Base-by-base conservation (phyloP, 495 filamentous ascomycete species). In the Xylaria telfairii region DNA sequence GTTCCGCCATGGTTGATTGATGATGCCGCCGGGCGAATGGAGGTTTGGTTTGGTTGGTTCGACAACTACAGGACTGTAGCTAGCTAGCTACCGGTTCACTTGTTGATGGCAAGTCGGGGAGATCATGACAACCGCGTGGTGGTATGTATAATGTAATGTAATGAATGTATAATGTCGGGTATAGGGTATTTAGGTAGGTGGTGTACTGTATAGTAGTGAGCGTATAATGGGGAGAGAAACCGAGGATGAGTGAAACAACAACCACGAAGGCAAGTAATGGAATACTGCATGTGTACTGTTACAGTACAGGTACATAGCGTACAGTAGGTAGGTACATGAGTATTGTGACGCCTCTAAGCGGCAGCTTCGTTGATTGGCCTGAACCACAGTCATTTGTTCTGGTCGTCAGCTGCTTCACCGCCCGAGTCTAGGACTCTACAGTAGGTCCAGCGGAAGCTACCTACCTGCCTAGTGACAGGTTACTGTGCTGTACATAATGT, bases 1-100 rank as follows among this genome's bases (percentile, higher is more conserved):
- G 83, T 74, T 86, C 83, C 61, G 83, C 83, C 83, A 86, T 85
- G 56, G 44, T 69, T 67, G n/a, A n/a, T n/a, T 34, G 54, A 34
- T 67, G 51, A 24, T 70, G 44, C 39, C 41, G 21, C 24, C 26
- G 19, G 24, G 13, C 44, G 19, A 42, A 8, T 61, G 19, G n/a
- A n/a, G n/a, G n/a, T n/a, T 17, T 32, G 13, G 34, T 37, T 19
- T n/a, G 3, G 19, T n/a, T 12, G n/a, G 10, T 8, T 54, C 49
- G 49, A 54, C 49, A 9, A 30, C n/a, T n/a, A n/a, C n/a, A n/a
- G n/a, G n/a, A n/a, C n/a, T n/a, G n/a, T n/a, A n/a, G n/a, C n/a
- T n/a, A n/a, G 37, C 59, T 39, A 37, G 42, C 59, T 62, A 17
- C 37, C 59, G 62, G n/a, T 28, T 65, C 41, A 65, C 62, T 53